Evolutionary conservation across 805 yeast genomes (phyloP).

Genomic region (Priceomyces castillae): DNA sequence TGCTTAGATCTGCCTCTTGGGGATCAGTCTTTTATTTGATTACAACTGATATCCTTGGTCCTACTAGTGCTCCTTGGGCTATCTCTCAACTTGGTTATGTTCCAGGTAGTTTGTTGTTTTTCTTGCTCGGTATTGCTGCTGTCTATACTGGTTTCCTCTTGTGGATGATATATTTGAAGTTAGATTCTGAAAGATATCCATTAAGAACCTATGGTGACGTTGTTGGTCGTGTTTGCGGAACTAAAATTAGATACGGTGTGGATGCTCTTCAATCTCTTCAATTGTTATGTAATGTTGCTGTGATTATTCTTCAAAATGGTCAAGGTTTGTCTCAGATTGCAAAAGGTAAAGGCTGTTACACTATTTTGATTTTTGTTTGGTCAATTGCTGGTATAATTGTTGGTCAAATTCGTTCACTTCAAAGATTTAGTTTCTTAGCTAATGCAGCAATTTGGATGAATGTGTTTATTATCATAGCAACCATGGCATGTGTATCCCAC

Average conservation of each 20-base stretch:
- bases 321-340: constrained; percentile 42
- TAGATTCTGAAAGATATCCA: constrained; percentile 45
- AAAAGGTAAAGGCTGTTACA: constrained; percentile 34
- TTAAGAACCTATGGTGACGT: constrained; percentile 42
- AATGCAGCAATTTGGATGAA: constrained; percentile 48
- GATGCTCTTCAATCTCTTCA: constrained; percentile 41
- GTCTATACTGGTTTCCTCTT: constrained; percentile 42
- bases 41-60: constrained; percentile 49
- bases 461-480: constrained; percentile 40
- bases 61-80: constrained; percentile 46
- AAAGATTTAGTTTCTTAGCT: constrained; percentile 40
- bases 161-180: constrained; percentile 30
- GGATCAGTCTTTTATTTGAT: constrained; percentile 43
- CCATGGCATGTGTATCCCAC: constrained; percentile 42
- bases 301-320: constrained; percentile 40
- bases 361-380: constrained; percentile 43
- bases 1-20: constrained; percentile 11
- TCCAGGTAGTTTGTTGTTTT: constrained; percentile 42
- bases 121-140: constrained; percentile 41
- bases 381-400: constrained; percentile 42
- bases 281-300: constrained; percentile 43
- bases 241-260: constrained; percentile 26
- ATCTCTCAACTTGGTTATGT: constrained; percentile 43
- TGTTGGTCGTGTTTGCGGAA: constrained; percentile 39
- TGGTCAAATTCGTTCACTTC: constrained; percentile 40